These are phyloP conservation scores for Plasmodium berghei DNA, from an alignment of 169 alveolate species.

Conservation along the genomic window DNA sequence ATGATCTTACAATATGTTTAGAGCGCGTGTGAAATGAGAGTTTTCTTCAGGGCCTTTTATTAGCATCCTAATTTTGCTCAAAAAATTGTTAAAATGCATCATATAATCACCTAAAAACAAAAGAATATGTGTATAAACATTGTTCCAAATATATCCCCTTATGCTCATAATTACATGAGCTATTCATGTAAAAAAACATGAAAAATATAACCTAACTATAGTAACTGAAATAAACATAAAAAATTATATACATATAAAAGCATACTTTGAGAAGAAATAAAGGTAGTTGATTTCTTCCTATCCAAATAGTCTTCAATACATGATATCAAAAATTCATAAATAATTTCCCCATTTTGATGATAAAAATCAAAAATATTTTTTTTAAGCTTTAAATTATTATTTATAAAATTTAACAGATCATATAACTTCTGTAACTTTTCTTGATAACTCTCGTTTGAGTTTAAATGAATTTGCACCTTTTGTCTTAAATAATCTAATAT, in stretches of 20 bases:
- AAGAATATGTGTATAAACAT: background rate
- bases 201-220: too few relatives aligned
- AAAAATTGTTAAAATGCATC: slow-evolving; percentile 24
- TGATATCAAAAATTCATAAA: slow-evolving; percentile 43
- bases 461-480: slow-evolving; percentile 8
- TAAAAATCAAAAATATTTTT: slow-evolving; percentile 51
- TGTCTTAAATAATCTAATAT: slow-evolving; percentile 27
- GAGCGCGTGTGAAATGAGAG: slow-evolving; percentile 12
- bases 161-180: too few relatives aligned
- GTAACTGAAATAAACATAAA: too few relatives aligned
- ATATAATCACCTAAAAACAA: slow-evolving; percentile 34
- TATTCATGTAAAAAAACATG: too few relatives aligned
- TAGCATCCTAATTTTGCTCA: slow-evolving; percentile 49
- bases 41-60: slow-evolving; percentile 54
- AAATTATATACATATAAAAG: too few relatives aligned
- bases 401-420: slow-evolving; percentile 31
- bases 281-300: slow-evolving; percentile 24
- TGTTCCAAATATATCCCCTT: too few relatives aligned
- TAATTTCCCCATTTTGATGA: slow-evolving; percentile 4
- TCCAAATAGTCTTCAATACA: slow-evolving; percentile 52
- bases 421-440: slow-evolving; percentile 48
- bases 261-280: slow-evolving; percentile 35
- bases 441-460: slow-evolving; percentile 20
- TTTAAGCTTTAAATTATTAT: slow-evolving; percentile 30
- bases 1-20: slow-evolving; percentile 42